Evolutionary conservation across 441 rosid genomes (phyloP), one percentile per base, ranked within the genome.

Genomic region (Breynia disticha): DNA sequence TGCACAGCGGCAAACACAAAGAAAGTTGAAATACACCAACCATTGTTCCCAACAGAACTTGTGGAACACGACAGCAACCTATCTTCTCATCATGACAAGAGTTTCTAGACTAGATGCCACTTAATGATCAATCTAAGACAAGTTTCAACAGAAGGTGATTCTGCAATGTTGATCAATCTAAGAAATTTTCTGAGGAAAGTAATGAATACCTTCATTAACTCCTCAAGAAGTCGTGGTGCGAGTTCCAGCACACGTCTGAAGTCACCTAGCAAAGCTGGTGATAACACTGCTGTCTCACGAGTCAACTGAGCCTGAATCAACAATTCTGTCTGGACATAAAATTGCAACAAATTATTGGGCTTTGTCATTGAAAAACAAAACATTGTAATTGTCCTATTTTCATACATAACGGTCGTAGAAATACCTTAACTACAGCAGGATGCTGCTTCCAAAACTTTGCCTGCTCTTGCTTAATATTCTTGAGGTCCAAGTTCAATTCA

Each of bases 361-460:
- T 37, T 22, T 28, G 39, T 43, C 16, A 46, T 47, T 32, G 54
- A 20, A 48, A 16, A 67, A 55, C 13, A 41, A 58, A 5, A 54
- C 28, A 13, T 53, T 43, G 1, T 52, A 10, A 67, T 55, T 56
- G 32, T 46, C 47, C 20, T 43, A 42, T 44, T 55, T 48, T 41
- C 19, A 46, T 46, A 60, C 42, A 65, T 43, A 44, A 45, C 48
- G 41, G 54, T 41, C 17, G 50, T 65, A 1, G 61, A 35, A 56
- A 47, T 70, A 93, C 97, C 96, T 93, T 93, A 60, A 87, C 99
- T 55, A 93, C 43, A 15, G 99, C 90, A 17, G 99, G 99, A 73
- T 93, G 93, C 76, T 89, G 97, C 80, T 89, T 93, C 97, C 90
- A 93, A 72, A 89, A 93, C 76, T 89, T 93, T 57, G 97, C 97